A percentile compares a stretch with the other conserved stretches of the same genome.
Conservation (phyloP, 345 rosid genomes). For the Turritis glabra region DNA sequence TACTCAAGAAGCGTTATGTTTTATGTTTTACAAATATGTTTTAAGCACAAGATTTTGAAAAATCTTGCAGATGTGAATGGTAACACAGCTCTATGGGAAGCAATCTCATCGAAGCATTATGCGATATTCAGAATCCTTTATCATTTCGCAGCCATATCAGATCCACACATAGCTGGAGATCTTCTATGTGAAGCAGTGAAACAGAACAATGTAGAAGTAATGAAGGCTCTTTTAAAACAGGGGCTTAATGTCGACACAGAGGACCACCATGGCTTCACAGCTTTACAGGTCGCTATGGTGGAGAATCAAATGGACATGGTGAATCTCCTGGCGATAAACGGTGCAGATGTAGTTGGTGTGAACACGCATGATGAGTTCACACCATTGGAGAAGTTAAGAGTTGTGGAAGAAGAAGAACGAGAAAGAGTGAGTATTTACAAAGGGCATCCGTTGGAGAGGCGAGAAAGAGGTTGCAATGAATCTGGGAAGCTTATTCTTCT, state of each 20-base stretch:
- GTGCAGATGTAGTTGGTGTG: slow-evolving; percentile 52
- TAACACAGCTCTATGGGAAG: slow-evolving; percentile 82
- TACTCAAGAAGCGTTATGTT: not conserved
- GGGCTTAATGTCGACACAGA: slow-evolving; percentile 60
- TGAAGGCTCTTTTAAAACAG: slow-evolving; percentile 59
- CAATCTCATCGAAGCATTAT: slow-evolving; percentile 59
- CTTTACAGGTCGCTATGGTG: slow-evolving; percentile 62
- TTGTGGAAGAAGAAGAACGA: slow-evolving; percentile 34
- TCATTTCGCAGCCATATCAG: slow-evolving; percentile 59
- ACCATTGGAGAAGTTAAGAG: slow-evolving; percentile 36
- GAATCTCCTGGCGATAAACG: slow-evolving; percentile 59
- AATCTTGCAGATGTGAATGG: slow-evolving; percentile 58
- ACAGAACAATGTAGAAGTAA: slow-evolving; percentile 54
- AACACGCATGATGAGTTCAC: slow-evolving; percentile 8
- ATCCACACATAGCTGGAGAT: slow-evolving; percentile 63
- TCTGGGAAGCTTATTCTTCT: slow-evolving; percentile 65
- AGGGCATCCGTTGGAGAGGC: slow-evolving; percentile 73
- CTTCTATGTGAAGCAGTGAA: slow-evolving; percentile 78
- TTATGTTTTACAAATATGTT: not conserved
- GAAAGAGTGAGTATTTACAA: slow-evolving; percentile 68
- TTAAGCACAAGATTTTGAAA: not conserved
- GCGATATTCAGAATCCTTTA: slow-evolving; percentile 65
- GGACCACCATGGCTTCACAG: slow-evolving; percentile 61
- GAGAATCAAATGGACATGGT: slow-evolving; percentile 67
- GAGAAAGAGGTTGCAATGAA: slow-evolving; percentile 39